Percentiles rank a stretch among this genome's conserved stretches.
Evolutionary conservation across 2,329 filamentous ascomycete species (phyloP).

Genomic region (Diaporthe vaccinii): DNA sequence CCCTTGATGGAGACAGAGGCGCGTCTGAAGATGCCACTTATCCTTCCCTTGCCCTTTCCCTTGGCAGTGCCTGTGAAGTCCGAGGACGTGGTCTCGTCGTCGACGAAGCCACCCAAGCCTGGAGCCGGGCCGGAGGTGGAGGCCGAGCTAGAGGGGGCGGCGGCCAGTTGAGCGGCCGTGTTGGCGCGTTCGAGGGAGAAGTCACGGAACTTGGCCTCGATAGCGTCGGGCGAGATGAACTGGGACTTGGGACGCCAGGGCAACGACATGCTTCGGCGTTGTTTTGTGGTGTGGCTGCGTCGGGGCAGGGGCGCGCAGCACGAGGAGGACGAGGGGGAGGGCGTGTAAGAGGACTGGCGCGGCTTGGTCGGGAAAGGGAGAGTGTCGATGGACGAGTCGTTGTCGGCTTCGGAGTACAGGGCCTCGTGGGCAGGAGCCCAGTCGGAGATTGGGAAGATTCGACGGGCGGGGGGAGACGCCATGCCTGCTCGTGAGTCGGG

Average conservation of each 20-base stretch:
- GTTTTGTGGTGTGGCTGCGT: constrained; percentile 33
- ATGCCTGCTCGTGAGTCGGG: constrained; percentile 29
- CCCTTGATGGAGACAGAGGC: constrained; percentile 69
- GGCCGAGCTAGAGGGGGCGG: constrained; percentile 16
- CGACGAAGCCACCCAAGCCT: constrained; percentile 23
- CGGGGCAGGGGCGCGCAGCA: constrained; percentile 42
- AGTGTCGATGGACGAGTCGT: constrained; percentile 42
- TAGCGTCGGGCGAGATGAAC: constrained; percentile 51
- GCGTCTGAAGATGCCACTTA: constrained; percentile 67
- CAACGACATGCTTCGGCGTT: constrained; percentile 61
- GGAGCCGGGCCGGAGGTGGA: constrained; percentile 32
- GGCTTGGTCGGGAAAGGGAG: constrained; percentile 39
- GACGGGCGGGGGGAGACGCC: constrained; percentile 49
- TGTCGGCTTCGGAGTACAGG: constrained; percentile 50
- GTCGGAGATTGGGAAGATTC: constrained; percentile 57
- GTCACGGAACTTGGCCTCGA: constrained; percentile 44
- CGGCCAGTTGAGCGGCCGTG: constrained; percentile 39
- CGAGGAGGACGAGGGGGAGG: constrained; percentile 47
- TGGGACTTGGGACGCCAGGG: constrained; percentile 64
- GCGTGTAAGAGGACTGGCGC: constrained; percentile 44
- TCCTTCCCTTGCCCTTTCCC: constrained; percentile 47
- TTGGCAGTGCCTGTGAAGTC: constrained; percentile 4
- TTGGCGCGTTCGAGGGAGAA: constrained; percentile 48
- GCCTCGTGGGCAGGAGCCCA: constrained; percentile 60
- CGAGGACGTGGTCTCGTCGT: constrained; percentile 1